Conservation (phyloP, 78 protist species). For the Polysphondylium violaceum region DNA sequence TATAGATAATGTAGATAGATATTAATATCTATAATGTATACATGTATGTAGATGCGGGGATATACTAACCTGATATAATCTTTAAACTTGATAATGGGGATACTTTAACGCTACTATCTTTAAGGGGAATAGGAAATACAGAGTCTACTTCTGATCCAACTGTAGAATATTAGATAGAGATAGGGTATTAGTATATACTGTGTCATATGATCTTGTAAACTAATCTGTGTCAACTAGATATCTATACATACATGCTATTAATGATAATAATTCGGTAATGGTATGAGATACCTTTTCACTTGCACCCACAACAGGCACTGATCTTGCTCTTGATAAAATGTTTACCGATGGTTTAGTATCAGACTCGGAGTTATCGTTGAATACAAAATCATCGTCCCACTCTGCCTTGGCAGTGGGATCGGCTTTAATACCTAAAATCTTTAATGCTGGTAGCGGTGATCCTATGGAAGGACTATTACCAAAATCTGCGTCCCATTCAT, state of each 20-base stretch:
- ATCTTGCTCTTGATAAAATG: conserved; percentile 52
- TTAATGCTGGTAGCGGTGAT: conserved; percentile 35
- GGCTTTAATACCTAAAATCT: conserved; percentile 78
- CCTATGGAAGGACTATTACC: not conserved
- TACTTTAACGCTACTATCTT: too few species aligned
- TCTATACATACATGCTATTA: not conserved
- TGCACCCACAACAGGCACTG: conserved; percentile 35
- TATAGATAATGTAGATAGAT: not conserved
- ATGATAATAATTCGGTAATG: conserved; percentile 31
- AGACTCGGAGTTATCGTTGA: conserved; percentile 70
- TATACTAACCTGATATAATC: too few species aligned
- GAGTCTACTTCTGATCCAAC: conserved; percentile 17
- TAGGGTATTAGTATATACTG: not conserved
- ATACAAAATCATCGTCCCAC: conserved; percentile 83
- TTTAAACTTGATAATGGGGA: too few species aligned
- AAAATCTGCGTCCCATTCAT: conserved; percentile 60
- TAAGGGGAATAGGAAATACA: not conserved
- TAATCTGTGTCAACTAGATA: not conserved
- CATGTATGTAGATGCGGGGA: too few species aligned
- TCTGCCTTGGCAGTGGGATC: conserved; percentile 69
- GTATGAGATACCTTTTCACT: conserved; percentile 48
- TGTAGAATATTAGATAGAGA: not conserved
- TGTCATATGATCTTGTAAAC: not conserved
- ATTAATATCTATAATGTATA: not conserved
- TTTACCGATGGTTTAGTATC: conserved; percentile 62